Evolutionary conservation across 257 asterid species (phyloP).

Genomic region (Fraxinus quadrangulata): DNA sequence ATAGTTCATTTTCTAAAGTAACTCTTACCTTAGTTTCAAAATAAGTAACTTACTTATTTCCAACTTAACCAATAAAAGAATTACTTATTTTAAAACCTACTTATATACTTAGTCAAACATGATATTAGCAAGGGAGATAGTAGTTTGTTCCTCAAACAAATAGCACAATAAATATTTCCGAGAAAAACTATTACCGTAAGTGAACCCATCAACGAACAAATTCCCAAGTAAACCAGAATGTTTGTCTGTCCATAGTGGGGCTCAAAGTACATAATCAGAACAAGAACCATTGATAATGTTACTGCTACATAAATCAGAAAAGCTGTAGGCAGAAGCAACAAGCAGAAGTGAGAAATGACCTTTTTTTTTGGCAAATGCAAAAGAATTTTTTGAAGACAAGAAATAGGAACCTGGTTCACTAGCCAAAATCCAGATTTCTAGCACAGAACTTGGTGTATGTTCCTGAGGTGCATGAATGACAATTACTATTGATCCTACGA

Average conservation of each 20-base stretch:
- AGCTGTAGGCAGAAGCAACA: conserved; percentile 32
- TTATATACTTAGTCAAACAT: background rate
- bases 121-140: background rate
- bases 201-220: conserved; percentile 54
- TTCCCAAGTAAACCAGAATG: conserved; percentile 47
- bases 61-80: background rate
- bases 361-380: background rate
- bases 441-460: conserved; percentile 44
- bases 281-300: conserved; percentile 37
- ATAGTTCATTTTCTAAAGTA: background rate
- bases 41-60: background rate
- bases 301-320: conserved; percentile 44
- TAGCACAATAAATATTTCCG: background rate
- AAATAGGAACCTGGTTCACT: conserved; percentile 43
- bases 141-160: conserved; percentile 7
- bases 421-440: conserved; percentile 51
- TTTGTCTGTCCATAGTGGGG: conserved; percentile 50
- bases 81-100: background rate
- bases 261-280: conserved; percentile 41
- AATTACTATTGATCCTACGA: conserved; percentile 49
- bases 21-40: background rate
- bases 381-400: background rate
- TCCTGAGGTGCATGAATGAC: conserved; percentile 55
- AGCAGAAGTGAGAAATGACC: background rate
- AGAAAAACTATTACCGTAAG: conserved; percentile 40